Conservation (phyloP, 1,139 yeast genomes). For the Chernovozyma aurita region DNA sequence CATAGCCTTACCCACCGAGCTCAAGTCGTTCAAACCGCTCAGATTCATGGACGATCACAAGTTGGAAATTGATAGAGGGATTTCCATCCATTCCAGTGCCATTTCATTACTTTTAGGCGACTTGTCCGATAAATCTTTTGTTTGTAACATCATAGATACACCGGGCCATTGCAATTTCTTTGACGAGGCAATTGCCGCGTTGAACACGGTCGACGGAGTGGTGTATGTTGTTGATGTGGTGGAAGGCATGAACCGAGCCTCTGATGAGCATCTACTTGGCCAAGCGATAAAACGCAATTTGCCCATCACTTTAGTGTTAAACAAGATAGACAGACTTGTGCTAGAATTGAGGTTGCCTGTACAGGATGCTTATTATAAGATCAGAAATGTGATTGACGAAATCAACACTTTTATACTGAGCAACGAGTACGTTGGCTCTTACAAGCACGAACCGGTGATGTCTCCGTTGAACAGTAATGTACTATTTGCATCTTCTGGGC, state of each 20-base stretch:
- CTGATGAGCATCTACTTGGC: slow-evolving; percentile 46
- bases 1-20: slow-evolving; percentile 21
- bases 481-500: slow-evolving; percentile 64
- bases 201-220: slow-evolving; percentile 61
- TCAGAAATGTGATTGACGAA: slow-evolving; percentile 58
- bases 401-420: slow-evolving; percentile 49
- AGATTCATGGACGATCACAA: slow-evolving; percentile 69
- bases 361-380: slow-evolving; percentile 64
- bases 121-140: slow-evolving; percentile 50
- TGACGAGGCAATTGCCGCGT: slow-evolving; percentile 64
- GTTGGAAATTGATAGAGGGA: slow-evolving; percentile 66
- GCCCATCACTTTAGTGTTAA: slow-evolving; percentile 61
- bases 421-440: slow-evolving; percentile 20
- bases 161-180: slow-evolving; percentile 89
- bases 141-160: slow-evolving; percentile 68
- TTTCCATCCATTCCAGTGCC: slow-evolving; percentile 62
- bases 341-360: slow-evolving; percentile 77
- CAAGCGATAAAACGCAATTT: slow-evolving; percentile 45
- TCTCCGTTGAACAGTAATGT: slow-evolving; percentile 61
- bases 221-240: slow-evolving; percentile 76
- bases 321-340: slow-evolving; percentile 78
- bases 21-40: slow-evolving; percentile 37
- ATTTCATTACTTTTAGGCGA: slow-evolving; percentile 61
- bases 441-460: slow-evolving; percentile 26
- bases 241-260: slow-evolving; percentile 65